These are phyloP conservation scores for Stachybotrys chlorohalonatus DNA, from an alignment of 2,329 filamentous ascomycete species.

Conservation along the genomic window DNA sequence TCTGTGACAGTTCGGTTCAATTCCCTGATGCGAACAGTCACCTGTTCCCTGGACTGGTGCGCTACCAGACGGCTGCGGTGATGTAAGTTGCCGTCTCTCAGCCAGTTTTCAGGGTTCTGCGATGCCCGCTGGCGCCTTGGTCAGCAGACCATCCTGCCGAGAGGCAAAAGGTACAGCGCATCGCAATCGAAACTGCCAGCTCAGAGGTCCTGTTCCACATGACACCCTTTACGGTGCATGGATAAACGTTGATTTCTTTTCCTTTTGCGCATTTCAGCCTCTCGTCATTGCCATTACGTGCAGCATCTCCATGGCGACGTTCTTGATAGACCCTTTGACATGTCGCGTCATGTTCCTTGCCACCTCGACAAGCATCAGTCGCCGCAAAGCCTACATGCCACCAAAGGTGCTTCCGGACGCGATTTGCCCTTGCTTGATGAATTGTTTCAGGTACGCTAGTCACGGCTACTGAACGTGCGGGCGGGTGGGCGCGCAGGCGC, in stretches of 20 bases:
- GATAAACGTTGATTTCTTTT: not conserved
- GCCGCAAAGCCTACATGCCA: too few relatives aligned
- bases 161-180: not conserved
- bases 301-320: too few relatives aligned
- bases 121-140: not conserved
- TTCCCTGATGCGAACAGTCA: not conserved
- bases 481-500: too few relatives aligned
- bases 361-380: too few relatives aligned
- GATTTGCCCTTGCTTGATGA: too few relatives aligned
- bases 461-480: too few relatives aligned
- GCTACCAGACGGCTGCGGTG: not conserved
- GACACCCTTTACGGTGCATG: not conserved
- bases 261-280: not conserved
- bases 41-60: not conserved
- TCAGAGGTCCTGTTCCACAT: not conserved
- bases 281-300: not conserved
- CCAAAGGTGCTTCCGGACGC: too few relatives aligned
- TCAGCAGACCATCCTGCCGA: not conserved
- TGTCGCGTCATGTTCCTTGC: too few relatives aligned
- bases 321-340: too few relatives aligned
- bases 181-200: not conserved
- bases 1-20: constrained; percentile 2
- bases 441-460: too few relatives aligned
- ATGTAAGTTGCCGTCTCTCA: not conserved
- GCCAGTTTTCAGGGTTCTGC: not conserved